phyloP scores from a whole-genome alignment of 208 protist genomes.

The Leishmania tropica region DNA sequence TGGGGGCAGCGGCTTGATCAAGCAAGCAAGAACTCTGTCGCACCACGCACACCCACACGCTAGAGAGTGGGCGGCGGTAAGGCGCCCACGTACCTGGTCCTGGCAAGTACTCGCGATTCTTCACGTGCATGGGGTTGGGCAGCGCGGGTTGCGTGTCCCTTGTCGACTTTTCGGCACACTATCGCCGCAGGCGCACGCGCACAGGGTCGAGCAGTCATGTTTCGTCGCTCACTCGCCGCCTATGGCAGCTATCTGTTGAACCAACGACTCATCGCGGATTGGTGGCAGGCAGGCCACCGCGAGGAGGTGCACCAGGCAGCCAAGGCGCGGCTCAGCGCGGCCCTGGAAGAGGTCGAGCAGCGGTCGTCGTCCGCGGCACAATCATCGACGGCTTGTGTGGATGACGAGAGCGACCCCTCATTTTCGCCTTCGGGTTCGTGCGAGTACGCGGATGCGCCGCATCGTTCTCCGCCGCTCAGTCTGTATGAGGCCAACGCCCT shows the following conservation, averaged over 20 bases:
- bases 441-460: background rate
- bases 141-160: background rate
- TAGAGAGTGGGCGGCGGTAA: background rate
- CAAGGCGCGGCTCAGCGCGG: slow-evolving; percentile 41
- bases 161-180: background rate
- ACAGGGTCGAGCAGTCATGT: slow-evolving; percentile 12
- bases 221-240: slow-evolving; percentile 23
- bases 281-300: slow-evolving; percentile 82
- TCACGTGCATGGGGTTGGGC: too few relatives aligned
- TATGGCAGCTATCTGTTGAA: slow-evolving; percentile 64
- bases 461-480: slow-evolving; percentile 9
- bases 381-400: background rate
- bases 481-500: slow-evolving; percentile 76
- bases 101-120: background rate
- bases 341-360: slow-evolving; percentile 22
- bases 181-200: too few relatives aligned
- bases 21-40: background rate
- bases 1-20: background rate
- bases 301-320: slow-evolving; percentile 67
- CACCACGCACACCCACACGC: background rate
- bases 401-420: background rate
- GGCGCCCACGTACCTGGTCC: background rate
- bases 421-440: background rate
- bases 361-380: background rate
- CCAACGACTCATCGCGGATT: slow-evolving; percentile 69